Base-by-base conservation (phyloP, 106 monocot genomes). In the Vanilla planifolia region DNA sequence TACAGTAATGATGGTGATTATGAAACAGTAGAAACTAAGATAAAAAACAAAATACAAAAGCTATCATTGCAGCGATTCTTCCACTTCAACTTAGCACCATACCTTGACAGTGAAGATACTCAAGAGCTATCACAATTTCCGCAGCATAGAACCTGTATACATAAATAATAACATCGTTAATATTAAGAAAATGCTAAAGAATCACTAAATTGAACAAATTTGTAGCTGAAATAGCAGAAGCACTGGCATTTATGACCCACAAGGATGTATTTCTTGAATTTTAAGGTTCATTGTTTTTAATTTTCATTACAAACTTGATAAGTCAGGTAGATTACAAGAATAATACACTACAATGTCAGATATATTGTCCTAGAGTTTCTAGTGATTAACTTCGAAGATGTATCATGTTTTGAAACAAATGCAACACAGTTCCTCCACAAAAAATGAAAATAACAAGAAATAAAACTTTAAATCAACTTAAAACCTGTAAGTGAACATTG, bases 71-170 rank as follows among this genome's bases (percentile, higher is more conserved):
- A 34, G 9, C 9, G 21, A 33, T 17, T 34, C 6, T 2, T 35
- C 33, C 33, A 26, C 2, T 35, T 57, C 15, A 40, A 9, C 43
- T 6, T 42, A 57, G 46, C 19, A 69, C 14, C 64, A 37, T 72
- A 91, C 96, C 96, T 96, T 91, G 96, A 73, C 96, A 96, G 62
- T 96, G 96, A 63, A 96, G 96, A 62, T 96, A 96, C 61, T 96
- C 96, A 21, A 96, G 84, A 43, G 87, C 84, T 41, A 91, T 45
- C 48, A 96, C 70, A 56, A 96, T 84, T 84, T 96, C 96, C 21
- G 90, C 84, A 61, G 90, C 91, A 77, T 79, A 96, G 73, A 96
- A 96, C 67, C 96, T 96, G 69, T 21, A 73, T 22, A 64, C 58
- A 63, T 32, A 19, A 43, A 66, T 35, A 48, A 50, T 13, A 36